A percentile compares a stretch with the other conserved stretches of the same genome.
phyloP scores from a whole-genome alignment of 805 yeast species.

The Zygoascus bituminiphila region DNA sequence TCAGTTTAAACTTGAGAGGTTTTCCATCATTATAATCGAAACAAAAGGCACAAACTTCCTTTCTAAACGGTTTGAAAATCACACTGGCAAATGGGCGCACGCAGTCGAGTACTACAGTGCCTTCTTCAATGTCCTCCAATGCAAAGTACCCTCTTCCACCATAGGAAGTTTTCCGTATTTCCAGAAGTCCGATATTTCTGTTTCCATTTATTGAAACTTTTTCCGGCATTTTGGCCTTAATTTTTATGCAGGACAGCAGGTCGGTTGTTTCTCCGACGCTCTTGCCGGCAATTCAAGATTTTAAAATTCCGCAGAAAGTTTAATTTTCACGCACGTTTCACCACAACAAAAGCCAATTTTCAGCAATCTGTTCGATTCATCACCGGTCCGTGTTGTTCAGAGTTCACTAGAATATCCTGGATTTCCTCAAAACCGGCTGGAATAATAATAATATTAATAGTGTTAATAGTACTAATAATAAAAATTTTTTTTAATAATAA shows the following conservation, averaged over 20 bases:
- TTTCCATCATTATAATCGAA: constrained; percentile 42
- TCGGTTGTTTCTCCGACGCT: too few species aligned
- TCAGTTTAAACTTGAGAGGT: constrained; percentile 36
- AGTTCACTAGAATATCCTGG: too few species aligned
- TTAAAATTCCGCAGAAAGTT: background rate
- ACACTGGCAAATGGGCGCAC: constrained; percentile 40
- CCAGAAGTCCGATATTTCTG: constrained; percentile 2
- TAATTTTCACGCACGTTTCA: background rate
- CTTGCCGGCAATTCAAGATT: too few species aligned
- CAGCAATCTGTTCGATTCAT: too few species aligned
- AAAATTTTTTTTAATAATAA: too few species aligned
- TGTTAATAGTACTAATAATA: too few species aligned
- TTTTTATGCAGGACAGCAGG: too few species aligned
- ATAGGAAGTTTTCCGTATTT: constrained; percentile 32
- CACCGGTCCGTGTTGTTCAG: too few species aligned
- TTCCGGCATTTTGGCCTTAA: background rate
- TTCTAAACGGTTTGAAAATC: constrained; percentile 45
- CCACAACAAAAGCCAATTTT: too few species aligned
- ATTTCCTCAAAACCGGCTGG: too few species aligned
- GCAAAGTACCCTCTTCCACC: constrained; percentile 63
- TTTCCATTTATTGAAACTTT: background rate
- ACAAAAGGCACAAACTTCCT: constrained; percentile 55
- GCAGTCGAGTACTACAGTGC: constrained; percentile 35
- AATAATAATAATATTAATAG: too few species aligned
- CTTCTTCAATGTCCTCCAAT: constrained; percentile 31